Percentiles rank a stretch among this genome's conserved stretches.
Evolutionary conservation across 73 alveolate species (phyloP).

Genomic region (Symbiodinium pilosum): DNA sequence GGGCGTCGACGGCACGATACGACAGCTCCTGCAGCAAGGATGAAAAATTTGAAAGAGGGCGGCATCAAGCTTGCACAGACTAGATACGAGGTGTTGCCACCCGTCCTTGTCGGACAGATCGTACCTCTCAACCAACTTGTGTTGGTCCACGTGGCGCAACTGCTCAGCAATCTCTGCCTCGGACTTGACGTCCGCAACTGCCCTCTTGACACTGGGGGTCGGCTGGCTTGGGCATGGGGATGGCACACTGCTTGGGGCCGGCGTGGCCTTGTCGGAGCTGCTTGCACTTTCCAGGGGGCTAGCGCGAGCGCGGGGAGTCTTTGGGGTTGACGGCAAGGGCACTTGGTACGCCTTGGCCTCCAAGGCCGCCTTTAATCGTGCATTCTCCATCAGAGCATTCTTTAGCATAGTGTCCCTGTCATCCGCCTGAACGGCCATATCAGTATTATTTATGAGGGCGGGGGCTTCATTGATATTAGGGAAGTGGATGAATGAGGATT

Average conservation of each 20-base stretch:
- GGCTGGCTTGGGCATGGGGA: neutral
- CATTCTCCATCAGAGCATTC: neutral
- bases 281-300: neutral
- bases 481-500: neutral
- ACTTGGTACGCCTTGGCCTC: neutral
- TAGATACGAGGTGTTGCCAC: neutral
- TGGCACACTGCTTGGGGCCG: neutral
- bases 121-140: neutral
- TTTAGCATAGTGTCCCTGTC: neutral
- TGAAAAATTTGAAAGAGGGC: neutral
- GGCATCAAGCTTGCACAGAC: neutral
- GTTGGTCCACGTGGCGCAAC: neutral
- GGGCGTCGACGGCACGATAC: neutral
- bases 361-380: neutral
- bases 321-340: neutral
- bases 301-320: neutral
- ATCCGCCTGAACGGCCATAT: neutral
- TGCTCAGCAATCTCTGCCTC: neutral
- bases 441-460: neutral
- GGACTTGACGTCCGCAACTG: neutral
- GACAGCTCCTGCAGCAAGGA: neutral
- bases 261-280: neutral
- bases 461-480: neutral
- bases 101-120: neutral
- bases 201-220: neutral